phyloP scores from a whole-genome alignment of 208 protist species.

The Leishmania gerbilli region DNA sequence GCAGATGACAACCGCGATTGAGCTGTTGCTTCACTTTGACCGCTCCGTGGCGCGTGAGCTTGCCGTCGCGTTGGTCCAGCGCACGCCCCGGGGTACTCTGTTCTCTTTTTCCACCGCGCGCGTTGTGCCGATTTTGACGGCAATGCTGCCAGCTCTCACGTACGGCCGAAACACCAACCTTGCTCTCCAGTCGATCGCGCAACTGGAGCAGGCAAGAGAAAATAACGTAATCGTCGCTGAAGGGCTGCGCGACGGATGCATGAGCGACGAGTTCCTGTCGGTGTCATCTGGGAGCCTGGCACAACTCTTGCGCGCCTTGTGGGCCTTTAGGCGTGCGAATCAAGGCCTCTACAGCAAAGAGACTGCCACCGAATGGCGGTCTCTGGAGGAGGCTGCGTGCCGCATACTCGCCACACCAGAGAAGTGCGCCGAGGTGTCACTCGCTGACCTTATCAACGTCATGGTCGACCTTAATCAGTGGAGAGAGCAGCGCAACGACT shows the following conservation, averaged over 20 bases:
- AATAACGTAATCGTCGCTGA: neutral
- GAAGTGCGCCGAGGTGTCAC: neutral
- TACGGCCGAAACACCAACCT: neutral
- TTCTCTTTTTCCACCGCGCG: conserved; percentile 7
- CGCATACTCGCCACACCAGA: neutral
- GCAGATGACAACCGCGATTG: conserved; percentile 5
- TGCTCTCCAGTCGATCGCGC: neutral
- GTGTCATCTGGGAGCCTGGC: neutral
- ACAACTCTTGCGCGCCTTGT: conserved; percentile 14
- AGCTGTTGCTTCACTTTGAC: conserved; percentile 20
- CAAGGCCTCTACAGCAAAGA: neutral
- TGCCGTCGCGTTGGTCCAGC: conserved; percentile 2
- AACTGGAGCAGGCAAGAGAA: neutral
- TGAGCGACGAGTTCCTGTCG: neutral
- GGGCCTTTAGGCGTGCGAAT: neutral
- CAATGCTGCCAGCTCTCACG: neutral
- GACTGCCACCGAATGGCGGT: neutral
- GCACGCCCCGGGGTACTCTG: neutral
- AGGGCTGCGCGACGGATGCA: conserved; percentile 17
- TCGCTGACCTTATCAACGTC: neutral
- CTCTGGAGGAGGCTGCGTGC: conserved; percentile 4
- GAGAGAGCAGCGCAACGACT: neutral
- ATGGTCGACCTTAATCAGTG: neutral
- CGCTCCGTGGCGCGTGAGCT: conserved; percentile 8
- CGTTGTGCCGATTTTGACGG: conserved; percentile 4